Base-by-base conservation (phyloP, 1,139 yeast species). In the Nematodospora anomalae region DNA sequence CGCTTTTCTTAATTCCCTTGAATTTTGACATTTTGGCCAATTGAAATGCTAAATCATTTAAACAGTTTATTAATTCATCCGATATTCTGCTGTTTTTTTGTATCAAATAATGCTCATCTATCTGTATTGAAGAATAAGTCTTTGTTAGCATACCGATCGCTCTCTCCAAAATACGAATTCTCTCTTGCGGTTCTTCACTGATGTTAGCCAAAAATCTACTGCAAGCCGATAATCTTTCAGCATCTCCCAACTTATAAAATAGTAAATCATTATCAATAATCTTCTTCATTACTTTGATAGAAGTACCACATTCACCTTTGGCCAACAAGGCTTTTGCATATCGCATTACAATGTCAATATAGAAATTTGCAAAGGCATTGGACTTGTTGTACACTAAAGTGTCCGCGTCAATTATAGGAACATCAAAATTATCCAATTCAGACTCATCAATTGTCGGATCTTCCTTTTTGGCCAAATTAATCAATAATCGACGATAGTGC, bases 321-420 rank as follows among this genome's bases (percentile, higher is more conserved):
- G 75, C 72, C 26, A 70, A 53, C 25, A 71, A 52, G 3, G 75
- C 68, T 39, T 59, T 61, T 29, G 73, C 61, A 49, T 71, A 71
- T 18, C 76, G 51, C 35, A 68, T 54, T 24, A 70, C 65, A 30
- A 71, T 66, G 47, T 71, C 76, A 36, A 70, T 61, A 45, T 71
- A 71, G 50, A 71, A 71, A 47, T 71, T 69, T 29, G 74, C 53
- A 47, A 69, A 67, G 12, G 47, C 51, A 16, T 50, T 47, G 7
- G 71, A 63, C 36, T 64, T 65, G 20, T 55, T 49, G 38, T 57
- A 45, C 3, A 69, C 48, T 43, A 71, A 56, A 11, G 49, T 53
- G 9, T 62, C 55, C 0, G 68, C 44, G 30, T 54, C 53, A 28
- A 71, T 44, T 13, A 71, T 35, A 1, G 76, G 76, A 6, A 64